Base-by-base conservation (phyloP, 78 protist genomes). In the Anaeramoeba ignava region DNA sequence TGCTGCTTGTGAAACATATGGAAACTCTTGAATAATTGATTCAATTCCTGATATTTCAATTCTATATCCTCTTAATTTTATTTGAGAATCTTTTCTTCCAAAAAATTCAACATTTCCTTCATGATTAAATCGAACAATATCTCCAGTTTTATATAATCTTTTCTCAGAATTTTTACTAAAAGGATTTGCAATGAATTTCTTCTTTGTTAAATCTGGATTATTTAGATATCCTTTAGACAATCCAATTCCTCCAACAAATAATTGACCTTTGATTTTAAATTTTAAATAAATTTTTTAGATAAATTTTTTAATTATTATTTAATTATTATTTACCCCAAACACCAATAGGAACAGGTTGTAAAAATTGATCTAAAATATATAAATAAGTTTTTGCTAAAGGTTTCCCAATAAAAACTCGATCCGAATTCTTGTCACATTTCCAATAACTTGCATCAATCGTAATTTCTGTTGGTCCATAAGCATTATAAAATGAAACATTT, bases 121-220 rank as follows among this genome's bases (percentile, higher is more conserved):
- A 1, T 82, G 42, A 38, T 3, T 80, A 85, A 37, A 37, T 68
- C 87, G n/a, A 17, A 31, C 90, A 68, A 39, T 83, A 79, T 87
- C 89, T 27, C 91, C 91, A 31, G 91, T 89, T 41, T 42, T 0
- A 81, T 86, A 89, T 36, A 86, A 2, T 31, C 84, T 17, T 12
- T 12, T 79, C n/a, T n/a, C n/a, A n/a, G n/a, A n/a, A 54, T 54
- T 17, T 54, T 54, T 54, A 27, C 17, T 17, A 54, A 54, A 54
- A 54, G 73, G 73, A 17, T 54, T 54, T 54, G 73, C 36, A 73
- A 82, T 23, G 37, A 82, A 82, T 82, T 37, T 82, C 3, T 38
- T 3, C 37, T 8, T 23, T 3, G 12, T 33, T 8, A 82, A 23
- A 33, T 82, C 84, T 8, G 2, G 31, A 3, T 73, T 8, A 2